A percentile compares a stretch with the other conserved stretches of the same genome.
phyloP scores from a whole-genome alignment of 2,329 filamentous ascomycete genomes.

The Neopestalotiopsis rosae region DNA sequence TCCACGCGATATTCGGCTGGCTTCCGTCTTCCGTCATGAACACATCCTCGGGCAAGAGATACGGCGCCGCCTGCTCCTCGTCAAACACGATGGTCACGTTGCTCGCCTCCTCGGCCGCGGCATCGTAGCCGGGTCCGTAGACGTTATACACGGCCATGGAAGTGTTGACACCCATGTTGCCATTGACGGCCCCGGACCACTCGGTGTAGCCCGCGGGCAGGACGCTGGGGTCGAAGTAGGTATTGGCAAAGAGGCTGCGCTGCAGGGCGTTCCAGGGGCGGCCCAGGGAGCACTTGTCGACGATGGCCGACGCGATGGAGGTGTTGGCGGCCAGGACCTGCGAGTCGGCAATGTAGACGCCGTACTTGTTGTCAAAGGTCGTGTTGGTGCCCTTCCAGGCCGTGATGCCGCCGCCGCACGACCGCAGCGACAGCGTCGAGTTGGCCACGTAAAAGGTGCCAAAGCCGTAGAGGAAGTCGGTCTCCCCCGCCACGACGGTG shows the following conservation, averaged over 20 bases:
- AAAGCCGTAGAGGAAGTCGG: conserved; percentile 73
- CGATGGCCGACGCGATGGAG: conserved; percentile 40
- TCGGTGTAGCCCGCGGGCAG: conserved; percentile 58
- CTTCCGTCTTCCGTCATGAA: conserved; percentile 14
- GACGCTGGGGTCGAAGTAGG: conserved; percentile 60
- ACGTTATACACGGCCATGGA: conserved; percentile 61
- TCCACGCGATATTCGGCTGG: conserved; percentile 16
- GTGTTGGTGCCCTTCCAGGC: conserved; percentile 73
- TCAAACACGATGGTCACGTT: conserved; percentile 52
- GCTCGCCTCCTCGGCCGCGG: conserved; percentile 44
- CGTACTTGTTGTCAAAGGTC: conserved; percentile 70
- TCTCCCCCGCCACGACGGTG: conserved; percentile 66
- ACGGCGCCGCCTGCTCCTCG: conserved; percentile 28
- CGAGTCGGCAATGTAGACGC: conserved; percentile 66
- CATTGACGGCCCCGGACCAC: conserved; percentile 48
- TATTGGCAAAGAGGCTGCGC: conserved; percentile 60
- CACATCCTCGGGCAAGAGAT: conserved; percentile 9
- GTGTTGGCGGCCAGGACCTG: conserved; percentile 59
- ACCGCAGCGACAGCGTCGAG: conserved; percentile 59
- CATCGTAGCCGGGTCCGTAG: conserved; percentile 59
- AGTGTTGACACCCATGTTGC: conserved; percentile 49
- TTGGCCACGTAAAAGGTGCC: conserved; percentile 66
- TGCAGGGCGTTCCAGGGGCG: conserved; percentile 66
- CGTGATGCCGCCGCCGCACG: conserved; percentile 71
- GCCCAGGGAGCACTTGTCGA: conserved; percentile 60